phyloP scores from a whole-genome alignment of 2,329 filamentous ascomycete genomes.

The Aspergillus pseudoviridinutans region DNA sequence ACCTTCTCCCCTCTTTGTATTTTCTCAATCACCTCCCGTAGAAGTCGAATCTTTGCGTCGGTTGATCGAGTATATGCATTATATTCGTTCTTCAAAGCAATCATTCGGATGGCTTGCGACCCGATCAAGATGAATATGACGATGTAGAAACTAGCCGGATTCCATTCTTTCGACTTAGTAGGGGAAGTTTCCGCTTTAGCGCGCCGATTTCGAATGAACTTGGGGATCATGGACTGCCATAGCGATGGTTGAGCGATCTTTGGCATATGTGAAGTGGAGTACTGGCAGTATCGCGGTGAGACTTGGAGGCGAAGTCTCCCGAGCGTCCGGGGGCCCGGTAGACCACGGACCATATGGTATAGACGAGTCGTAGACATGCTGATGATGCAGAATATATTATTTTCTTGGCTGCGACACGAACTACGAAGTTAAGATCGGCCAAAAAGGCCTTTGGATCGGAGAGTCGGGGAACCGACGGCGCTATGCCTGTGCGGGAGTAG shows the following conservation, averaged over 20 bases:
- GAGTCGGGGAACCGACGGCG: not conserved
- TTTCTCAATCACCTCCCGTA: conserved; percentile 61
- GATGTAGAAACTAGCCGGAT: conserved; percentile 78
- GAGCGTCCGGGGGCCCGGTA: not conserved
- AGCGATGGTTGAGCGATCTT: conserved; percentile 45
- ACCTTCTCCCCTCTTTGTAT: conserved; percentile 56
- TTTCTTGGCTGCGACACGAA: not conserved
- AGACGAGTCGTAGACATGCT: not conserved
- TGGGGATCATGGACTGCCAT: conserved; percentile 68
- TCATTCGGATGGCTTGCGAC: conserved; percentile 91
- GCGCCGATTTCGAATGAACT: conserved; percentile 43
- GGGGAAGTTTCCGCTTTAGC: conserved; percentile 25
- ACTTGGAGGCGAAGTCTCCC: not conserved
- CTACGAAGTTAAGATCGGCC: not conserved
- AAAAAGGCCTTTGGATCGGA: not conserved
- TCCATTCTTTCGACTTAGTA: conserved; percentile 62
- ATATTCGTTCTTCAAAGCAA: conserved; percentile 73
- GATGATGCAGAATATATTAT: not conserved
- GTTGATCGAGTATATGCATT: conserved; percentile 68
- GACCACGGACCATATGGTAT: not conserved
- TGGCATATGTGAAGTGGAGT: conserved; percentile 21
- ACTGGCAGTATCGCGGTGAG: conserved; percentile 7
- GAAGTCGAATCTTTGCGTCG: conserved; percentile 70
- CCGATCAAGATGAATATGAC: conserved; percentile 82
- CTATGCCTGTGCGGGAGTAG: conserved; percentile 14